Evolutionary conservation across 1,139 yeast species (phyloP), one percentile per base, ranked within the genome.

Genomic region (Candida tropicalis): DNA sequence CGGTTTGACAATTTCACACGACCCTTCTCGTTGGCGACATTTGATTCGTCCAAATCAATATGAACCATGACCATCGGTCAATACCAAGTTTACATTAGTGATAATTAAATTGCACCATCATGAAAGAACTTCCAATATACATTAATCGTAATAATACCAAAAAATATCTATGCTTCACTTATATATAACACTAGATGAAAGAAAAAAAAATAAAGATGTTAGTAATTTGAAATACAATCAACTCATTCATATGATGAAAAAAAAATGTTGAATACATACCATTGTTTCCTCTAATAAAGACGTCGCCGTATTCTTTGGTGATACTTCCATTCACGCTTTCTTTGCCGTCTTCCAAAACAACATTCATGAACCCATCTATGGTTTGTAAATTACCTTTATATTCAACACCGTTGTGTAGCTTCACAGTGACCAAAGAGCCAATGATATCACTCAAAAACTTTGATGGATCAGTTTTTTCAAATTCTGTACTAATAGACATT

Each of bases 331-430:
- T 77, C 22, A 80, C 79, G 38, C 70, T 69, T 61, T 93, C 98
- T 41, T 78, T 74, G 3, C 96, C 82, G 42, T 82, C 77, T 46
- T 86, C 90, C 55, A 93, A 74, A 4, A 93, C 96, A 43, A 93
- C 85, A 65, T 95, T 95, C 97, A 93, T 91, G 67, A 84, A 95
- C 12, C 99, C 98, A 60, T 93, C 99, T 44, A 93, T 91, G 39
- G 97, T 87, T 55, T 88, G 95, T 46, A 93, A 75, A 47, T 71
- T 77, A 12, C 89, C 88, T 49, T 62, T 56, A 64, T 90, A 93
- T 50, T 87, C 88, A 47, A 91, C 82, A 11, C 97, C 98, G 32
- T 95, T 87, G 60, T 84, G 82, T 45, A 91, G 78, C 62, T 87
- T 89, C 23, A 95, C 97, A 39, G 82, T 72, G 28, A 93, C 98